Evolutionary conservation across 257 asterid genomes (phyloP).

Genomic region (Nicotiana undulata): DNA sequence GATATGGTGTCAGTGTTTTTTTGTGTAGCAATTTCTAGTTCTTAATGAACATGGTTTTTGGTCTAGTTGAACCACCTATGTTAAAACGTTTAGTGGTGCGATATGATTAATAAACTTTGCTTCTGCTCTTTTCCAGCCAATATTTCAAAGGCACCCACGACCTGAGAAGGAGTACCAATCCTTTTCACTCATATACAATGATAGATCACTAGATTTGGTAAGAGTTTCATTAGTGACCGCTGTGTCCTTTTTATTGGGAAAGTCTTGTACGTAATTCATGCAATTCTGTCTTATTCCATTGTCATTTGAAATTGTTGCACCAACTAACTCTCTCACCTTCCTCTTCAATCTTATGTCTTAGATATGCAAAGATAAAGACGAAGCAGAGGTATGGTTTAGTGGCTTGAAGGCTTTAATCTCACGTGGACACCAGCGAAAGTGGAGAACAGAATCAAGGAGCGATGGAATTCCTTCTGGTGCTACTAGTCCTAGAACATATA

Average conservation of each 20-base stretch:
- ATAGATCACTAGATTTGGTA: constrained; percentile 92
- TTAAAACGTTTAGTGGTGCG: background rate
- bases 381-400: constrained; percentile 97
- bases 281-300: background rate
- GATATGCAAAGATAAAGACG: constrained; percentile 97
- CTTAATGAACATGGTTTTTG: background rate
- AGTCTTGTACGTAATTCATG: background rate
- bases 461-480: constrained; percentile 91
- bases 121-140: constrained; percentile 52
- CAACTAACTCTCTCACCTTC: constrained; percentile 7
- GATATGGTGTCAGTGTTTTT: background rate
- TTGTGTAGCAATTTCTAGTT: background rate
- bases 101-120: background rate
- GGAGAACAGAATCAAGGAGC: constrained; percentile 84
- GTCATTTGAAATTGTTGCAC: constrained; percentile 6
- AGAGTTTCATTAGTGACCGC: constrained; percentile 17
- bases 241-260: background rate
- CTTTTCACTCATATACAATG: constrained; percentile 79
- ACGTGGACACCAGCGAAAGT: constrained; percentile 69
- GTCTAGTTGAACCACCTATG: background rate
- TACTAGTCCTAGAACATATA: constrained; percentile 74
- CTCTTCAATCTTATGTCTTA: constrained; percentile 20
- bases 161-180: constrained; percentile 98
- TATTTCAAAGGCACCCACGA: constrained; percentile 82
- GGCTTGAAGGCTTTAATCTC: constrained; percentile 89